Evolutionary conservation across 768 basidiomycete genomes (phyloP).

Genomic region (Sistotremastrum niveocremeum): DNA sequence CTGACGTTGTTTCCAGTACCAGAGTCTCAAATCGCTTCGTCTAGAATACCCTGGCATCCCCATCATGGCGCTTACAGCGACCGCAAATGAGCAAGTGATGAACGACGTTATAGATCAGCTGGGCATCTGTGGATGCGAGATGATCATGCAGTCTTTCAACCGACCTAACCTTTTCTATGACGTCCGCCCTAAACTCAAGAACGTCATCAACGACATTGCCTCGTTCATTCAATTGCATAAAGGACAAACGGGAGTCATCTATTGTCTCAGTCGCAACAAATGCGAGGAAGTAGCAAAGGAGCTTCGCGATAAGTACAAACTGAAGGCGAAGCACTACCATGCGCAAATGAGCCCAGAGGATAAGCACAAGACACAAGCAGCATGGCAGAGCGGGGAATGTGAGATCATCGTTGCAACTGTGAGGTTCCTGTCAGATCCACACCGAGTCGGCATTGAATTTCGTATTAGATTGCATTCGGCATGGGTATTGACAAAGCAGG

Average conservation of each 20-base stretch:
- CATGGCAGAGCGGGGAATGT: slow-evolving; percentile 62
- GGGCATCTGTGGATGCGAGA: slow-evolving; percentile 39
- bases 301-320: slow-evolving; percentile 39
- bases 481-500: slow-evolving; percentile 92
- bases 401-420: slow-evolving; percentile 91
- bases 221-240: slow-evolving; percentile 50
- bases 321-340: slow-evolving; percentile 74
- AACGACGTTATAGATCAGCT: slow-evolving; percentile 69
- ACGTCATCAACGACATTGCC: slow-evolving; percentile 42
- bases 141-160: slow-evolving; percentile 80
- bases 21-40: slow-evolving; percentile 52
- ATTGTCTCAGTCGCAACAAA: slow-evolving; percentile 53
- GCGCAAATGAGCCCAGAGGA: slow-evolving; percentile 58
- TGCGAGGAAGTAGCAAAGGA: slow-evolving; percentile 73
- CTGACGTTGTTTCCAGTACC: slow-evolving; percentile 36
- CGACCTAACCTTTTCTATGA: slow-evolving; percentile 81
- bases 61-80: slow-evolving; percentile 94
- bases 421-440: slow-evolving; percentile 9
- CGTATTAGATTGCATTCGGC: slow-evolving; percentile 75
- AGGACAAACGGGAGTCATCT: slow-evolving; percentile 68
- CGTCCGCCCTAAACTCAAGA: slow-evolving; percentile 35
- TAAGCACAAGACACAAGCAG: slow-evolving; percentile 43
- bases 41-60: slow-evolving; percentile 66
- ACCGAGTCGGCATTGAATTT: slow-evolving; percentile 2
- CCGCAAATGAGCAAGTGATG: slow-evolving; percentile 67